Evolutionary conservation across 352 stramenopile genomes (phyloP).

Genomic region (Phytopythium boreale): DNA sequence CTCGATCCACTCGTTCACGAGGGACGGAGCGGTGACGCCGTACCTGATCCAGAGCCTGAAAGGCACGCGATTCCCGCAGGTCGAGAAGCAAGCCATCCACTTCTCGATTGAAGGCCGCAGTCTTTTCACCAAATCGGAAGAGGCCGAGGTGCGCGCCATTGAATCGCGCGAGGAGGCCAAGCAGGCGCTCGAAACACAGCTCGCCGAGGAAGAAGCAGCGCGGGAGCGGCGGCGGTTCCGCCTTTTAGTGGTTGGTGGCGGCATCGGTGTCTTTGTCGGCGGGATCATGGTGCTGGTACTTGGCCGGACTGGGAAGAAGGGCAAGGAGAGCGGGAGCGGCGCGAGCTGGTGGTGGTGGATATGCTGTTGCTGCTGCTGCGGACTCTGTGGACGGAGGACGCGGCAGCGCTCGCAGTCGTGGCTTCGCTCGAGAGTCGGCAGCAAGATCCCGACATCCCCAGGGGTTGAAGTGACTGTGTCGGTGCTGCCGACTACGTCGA

Average conservation of each 20-base stretch:
- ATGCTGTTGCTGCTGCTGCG: conserved; percentile 2
- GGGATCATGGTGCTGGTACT: neutral
- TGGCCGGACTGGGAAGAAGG: neutral
- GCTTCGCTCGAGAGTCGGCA: conserved; percentile 2
- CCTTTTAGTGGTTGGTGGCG: neutral
- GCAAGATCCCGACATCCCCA: conserved; percentile 5
- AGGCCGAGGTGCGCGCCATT: conserved; percentile 48
- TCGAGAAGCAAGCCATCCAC: conserved; percentile 73
- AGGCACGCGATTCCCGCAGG: conserved; percentile 44
- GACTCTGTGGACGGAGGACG: neutral
- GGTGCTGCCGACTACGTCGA: conserved; percentile 1
- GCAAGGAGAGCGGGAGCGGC: neutral
- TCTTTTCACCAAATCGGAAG: conserved; percentile 49
- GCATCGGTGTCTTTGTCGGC: neutral
- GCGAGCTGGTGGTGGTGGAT: conserved; percentile 1
- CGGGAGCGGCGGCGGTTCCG: neutral
- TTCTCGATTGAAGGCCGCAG: conserved; percentile 76
- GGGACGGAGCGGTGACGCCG: conserved; percentile 36
- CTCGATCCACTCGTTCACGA: conserved; percentile 42
- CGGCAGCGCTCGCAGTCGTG: neutral
- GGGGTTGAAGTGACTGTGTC: conserved; percentile 4
- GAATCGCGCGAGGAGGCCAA: conserved; percentile 41
- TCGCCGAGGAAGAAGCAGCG: conserved; percentile 1
- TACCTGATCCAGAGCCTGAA: conserved; percentile 55
- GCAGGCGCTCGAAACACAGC: conserved; percentile 11